phyloP scores from a whole-genome alignment of 2,329 filamentous ascomycete genomes.

The Fulvia fulva region DNA sequence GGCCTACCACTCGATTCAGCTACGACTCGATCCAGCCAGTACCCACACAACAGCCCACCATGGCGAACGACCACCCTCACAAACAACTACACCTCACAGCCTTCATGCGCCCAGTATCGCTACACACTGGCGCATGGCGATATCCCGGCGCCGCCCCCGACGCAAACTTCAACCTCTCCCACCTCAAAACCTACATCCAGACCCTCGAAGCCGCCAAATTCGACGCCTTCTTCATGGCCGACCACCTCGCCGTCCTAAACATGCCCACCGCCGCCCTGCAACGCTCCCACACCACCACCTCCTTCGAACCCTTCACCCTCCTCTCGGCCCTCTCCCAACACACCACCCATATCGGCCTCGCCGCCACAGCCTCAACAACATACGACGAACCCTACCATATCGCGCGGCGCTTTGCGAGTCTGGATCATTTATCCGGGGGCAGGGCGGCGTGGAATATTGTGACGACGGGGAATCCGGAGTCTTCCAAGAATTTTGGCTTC shows the following conservation, averaged over 20 bases:
- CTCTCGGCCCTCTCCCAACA: constrained; percentile 45
- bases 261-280: constrained; percentile 54
- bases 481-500: constrained; percentile 46
- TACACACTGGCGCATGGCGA: constrained; percentile 46
- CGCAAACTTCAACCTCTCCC: constrained; percentile 55
- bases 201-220: constrained; percentile 49
- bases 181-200: constrained; percentile 52
- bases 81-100: constrained; percentile 15
- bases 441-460: constrained; percentile 50
- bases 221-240: constrained; percentile 51
- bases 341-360: constrained; percentile 41
- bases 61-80: constrained; percentile 1
- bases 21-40: neutral
- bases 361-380: constrained; percentile 36
- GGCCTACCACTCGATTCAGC: neutral
- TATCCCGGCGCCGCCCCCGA: constrained; percentile 50
- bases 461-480: constrained; percentile 46
- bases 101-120: constrained; percentile 35
- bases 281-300: constrained; percentile 56
- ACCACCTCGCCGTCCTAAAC: constrained; percentile 38
- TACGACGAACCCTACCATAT: constrained; percentile 38
- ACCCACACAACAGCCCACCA: neutral
- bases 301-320: constrained; percentile 46
- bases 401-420: constrained; percentile 35
- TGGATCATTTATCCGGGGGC: constrained; percentile 39